A percentile compares a stretch with the other conserved stretches of the same genome.
phyloP scores from a whole-genome alignment of 176 grass and related monocot genomes.

The Phoenix dactylifera region DNA sequence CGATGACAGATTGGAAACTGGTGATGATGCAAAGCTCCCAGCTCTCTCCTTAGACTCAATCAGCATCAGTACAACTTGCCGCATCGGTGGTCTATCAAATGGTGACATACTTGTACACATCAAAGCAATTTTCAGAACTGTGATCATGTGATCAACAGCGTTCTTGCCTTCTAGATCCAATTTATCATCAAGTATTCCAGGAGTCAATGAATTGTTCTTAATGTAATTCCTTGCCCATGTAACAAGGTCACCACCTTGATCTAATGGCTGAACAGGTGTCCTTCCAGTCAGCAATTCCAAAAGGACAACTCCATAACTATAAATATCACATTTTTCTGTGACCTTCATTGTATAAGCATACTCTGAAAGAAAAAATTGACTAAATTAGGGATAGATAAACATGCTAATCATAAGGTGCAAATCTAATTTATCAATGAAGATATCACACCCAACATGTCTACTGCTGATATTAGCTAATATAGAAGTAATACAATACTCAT shows the following conservation, averaged over 20 bases:
- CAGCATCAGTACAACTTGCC: slow-evolving; percentile 95
- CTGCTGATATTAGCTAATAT: no score
- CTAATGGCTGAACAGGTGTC: slow-evolving; percentile 79
- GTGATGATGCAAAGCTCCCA: slow-evolving; percentile 47
- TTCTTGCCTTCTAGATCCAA: slow-evolving; percentile 57
- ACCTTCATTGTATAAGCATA: slow-evolving; percentile 99
- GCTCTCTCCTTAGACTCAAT: slow-evolving; percentile 80
- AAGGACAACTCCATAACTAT: slow-evolving; percentile 90
- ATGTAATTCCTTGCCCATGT: slow-evolving; percentile 91
- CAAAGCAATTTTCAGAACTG: slow-evolving; percentile 89
- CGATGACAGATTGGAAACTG: slow-evolving; percentile 60
- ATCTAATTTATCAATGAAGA: no score
- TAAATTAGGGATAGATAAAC: no score
- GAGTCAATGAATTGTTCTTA: slow-evolving; percentile 58
- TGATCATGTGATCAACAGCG: slow-evolving; percentile 70
- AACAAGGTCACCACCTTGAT: slow-evolving; percentile 85
- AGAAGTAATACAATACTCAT: no score
- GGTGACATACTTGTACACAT: slow-evolving; percentile 84
- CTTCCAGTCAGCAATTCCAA: slow-evolving; percentile 86
- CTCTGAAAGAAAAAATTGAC: slow-evolving; percentile 31
- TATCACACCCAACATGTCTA: no score
- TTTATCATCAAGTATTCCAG: slow-evolving; percentile 57
- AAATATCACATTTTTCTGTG: slow-evolving; percentile 88
- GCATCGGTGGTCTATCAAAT: slow-evolving; percentile 77
- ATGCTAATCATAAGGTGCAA: no score